A percentile compares a stretch with the other conserved stretches of the same genome.
Evolutionary conservation across 148 eudicot species (phyloP).

Genomic region (Chenopodium formosanum): DNA sequence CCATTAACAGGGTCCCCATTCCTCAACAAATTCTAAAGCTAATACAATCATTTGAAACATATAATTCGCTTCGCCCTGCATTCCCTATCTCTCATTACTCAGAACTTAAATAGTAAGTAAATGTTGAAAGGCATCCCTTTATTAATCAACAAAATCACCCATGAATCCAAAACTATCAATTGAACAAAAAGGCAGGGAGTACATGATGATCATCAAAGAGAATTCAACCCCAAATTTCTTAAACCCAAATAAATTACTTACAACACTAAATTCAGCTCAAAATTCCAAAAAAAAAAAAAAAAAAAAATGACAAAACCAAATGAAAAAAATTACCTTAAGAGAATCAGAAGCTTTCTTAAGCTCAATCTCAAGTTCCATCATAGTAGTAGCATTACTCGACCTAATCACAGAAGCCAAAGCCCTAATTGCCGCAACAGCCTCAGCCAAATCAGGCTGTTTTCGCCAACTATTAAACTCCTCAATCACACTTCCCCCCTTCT

Average conservation of each 20-base stretch:
- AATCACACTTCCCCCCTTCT: conserved; percentile 55
- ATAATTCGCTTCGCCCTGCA: neutral
- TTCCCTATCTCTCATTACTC: neutral
- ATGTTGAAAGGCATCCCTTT: neutral
- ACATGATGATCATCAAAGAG: neutral
- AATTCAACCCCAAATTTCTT: neutral
- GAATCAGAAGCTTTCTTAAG: conserved; percentile 89
- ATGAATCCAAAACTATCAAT: too few species aligned
- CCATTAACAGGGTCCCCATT: neutral
- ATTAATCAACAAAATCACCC: neutral
- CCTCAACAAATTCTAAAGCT: neutral
- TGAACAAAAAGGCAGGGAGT: too few species aligned
- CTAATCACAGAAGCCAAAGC: conserved; percentile 88
- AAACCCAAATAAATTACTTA: too few species aligned
- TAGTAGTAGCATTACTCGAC: conserved; percentile 75
- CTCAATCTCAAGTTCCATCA: conserved; percentile 96
- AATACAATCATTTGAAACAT: neutral
- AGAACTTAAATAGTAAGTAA: neutral
- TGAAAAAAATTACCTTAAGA: conserved; percentile 49
- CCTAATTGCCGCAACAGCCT: conserved; percentile 97
- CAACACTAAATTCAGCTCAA: too few species aligned
- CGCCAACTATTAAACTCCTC: conserved; percentile 87
- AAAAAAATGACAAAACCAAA: neutral
- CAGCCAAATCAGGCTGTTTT: conserved; percentile 91
- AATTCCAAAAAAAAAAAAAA: too few species aligned